Evolutionary conservation across 352 stramenopile genomes (phyloP), one percentile per base, ranked within the genome.

Genomic region (Phytophthora ramorum): DNA sequence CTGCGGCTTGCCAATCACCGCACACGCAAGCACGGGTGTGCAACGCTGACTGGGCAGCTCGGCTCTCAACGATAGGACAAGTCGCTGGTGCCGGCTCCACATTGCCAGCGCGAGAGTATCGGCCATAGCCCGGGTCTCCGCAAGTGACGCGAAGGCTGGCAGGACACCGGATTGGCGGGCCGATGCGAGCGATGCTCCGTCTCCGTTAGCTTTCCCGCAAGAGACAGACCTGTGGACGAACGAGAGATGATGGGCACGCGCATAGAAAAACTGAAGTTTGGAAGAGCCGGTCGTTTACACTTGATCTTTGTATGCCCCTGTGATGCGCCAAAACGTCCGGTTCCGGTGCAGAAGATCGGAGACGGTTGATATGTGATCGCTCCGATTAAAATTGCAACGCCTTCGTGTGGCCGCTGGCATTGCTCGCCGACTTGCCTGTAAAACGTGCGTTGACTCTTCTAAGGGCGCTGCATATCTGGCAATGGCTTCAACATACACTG

Each of bases 191-290:
- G 37, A 46, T 55, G 32, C 22, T 55, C 40, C 58, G 64, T 68
- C 37, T 72, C 45, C 58, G 46, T 65, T 28, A 43, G 41, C 50
- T 41, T 70, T 58, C 46, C 26, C 28, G 50, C 63, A 51, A 70
- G 64, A 72, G 64, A 71, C 57, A 63, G 50, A 68, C 58, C 56
- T 67, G 63, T 71, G 38, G 63, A 66, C 63, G 63, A 71, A 63
- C 34, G 19, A 57, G 40, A 50, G 46, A 46, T 19, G 62, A 70
- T 70, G 62, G 45, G 62, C 62, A 44, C 22, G n/a, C 22, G n/a
- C 35, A 41, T 19, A 51, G 48, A 45, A 49, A 55, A 53, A 22
- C 40, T 66, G 58, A 66, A 54, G 58, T 45, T 24, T 53, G 26
- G 19, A 16, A 46, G n/a, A 35, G 14, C 7, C 35, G 43, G 20